Conservation (phyloP, 495 filamentous ascomycete species). For the Penicillium pulvis region DNA sequence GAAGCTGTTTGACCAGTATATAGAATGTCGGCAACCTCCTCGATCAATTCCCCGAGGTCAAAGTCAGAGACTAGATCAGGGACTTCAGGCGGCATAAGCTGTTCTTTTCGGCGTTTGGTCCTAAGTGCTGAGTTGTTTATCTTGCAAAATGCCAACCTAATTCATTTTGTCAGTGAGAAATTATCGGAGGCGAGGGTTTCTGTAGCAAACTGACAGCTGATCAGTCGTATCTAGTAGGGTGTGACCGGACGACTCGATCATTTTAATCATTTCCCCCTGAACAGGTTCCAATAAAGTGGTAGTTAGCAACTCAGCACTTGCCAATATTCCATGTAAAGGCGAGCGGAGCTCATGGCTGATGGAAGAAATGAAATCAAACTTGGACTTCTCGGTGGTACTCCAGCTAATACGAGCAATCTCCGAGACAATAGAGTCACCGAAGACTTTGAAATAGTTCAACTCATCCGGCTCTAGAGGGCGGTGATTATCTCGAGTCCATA, state of each 20-base stretch:
- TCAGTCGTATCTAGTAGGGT: slow-evolving; percentile 72
- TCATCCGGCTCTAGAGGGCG: slow-evolving; percentile 47
- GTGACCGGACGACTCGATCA: slow-evolving; percentile 64
- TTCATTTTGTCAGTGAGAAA: slow-evolving; percentile 4
- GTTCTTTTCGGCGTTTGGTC: slow-evolving; percentile 12
- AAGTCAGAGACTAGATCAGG: slow-evolving; percentile 33
- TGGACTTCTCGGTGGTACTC: slow-evolving; percentile 53
- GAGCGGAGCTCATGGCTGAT: slow-evolving; percentile 75
- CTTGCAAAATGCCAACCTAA: slow-evolving; percentile 56
- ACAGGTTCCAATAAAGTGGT: slow-evolving; percentile 52
- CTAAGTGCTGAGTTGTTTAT: slow-evolving; percentile 44
- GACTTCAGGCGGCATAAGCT: background rate
- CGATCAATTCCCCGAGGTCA: slow-evolving; percentile 52
- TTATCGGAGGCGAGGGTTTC: background rate
- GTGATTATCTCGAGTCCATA: slow-evolving; percentile 55
- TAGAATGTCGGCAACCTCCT: slow-evolving; percentile 62
- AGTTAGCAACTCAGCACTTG: slow-evolving; percentile 64
- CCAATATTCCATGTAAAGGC: slow-evolving; percentile 69
- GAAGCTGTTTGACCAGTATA: slow-evolving; percentile 47
- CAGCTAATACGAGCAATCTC: slow-evolving; percentile 58
- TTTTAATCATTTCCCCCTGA: slow-evolving; percentile 60
- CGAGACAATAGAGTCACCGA: slow-evolving; percentile 62
- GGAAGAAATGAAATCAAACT: slow-evolving; percentile 71
- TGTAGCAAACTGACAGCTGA: slow-evolving; percentile 45
- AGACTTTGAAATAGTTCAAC: slow-evolving; percentile 56